Conservation (phyloP, 2,329 filamentous ascomycete genomes). For the Sclerotinia spermophila region DNA sequence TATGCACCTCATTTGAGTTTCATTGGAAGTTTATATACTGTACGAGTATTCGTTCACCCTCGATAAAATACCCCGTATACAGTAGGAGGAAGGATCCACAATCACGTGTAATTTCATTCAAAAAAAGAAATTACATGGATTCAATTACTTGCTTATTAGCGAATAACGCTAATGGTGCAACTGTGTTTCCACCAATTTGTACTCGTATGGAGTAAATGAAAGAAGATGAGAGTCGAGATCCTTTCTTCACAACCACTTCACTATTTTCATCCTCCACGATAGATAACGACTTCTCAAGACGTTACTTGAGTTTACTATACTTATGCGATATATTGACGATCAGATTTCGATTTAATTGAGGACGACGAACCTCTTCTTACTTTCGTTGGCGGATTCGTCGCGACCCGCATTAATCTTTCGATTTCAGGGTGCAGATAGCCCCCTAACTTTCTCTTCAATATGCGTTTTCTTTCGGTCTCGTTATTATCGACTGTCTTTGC, state of each 20-base stretch:
- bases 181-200: slow-evolving; percentile 17
- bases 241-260: slow-evolving; percentile 16
- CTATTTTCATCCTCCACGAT: slow-evolving; percentile 1
- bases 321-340: background rate
- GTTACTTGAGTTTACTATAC: background rate
- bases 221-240: slow-evolving; percentile 8
- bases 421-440: slow-evolving; percentile 27
- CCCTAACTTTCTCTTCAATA: slow-evolving; percentile 26
- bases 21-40: background rate
- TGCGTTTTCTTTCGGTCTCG: slow-evolving; percentile 34
- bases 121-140: slow-evolving; percentile 13
- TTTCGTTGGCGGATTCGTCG: slow-evolving; percentile 29
- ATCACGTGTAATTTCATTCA: slow-evolving; percentile 5
- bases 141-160: background rate
- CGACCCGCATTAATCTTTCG: slow-evolving; percentile 18
- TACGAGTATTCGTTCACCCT: background rate
- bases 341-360: background rate
- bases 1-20: too few relatives aligned
- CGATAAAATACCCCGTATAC: background rate
- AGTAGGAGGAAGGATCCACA: background rate
- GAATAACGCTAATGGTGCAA: slow-evolving; percentile 14
- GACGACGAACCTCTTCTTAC: background rate
- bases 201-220: slow-evolving; percentile 6
- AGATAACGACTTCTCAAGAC: background rate
- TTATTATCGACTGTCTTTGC: slow-evolving; percentile 31